Percentiles rank a stretch among this genome's conserved stretches.
These are phyloP conservation scores for Pythium rishiriense DNA, from an alignment of 352 stramenopile genomes.

Conservation along the genomic window DNA sequence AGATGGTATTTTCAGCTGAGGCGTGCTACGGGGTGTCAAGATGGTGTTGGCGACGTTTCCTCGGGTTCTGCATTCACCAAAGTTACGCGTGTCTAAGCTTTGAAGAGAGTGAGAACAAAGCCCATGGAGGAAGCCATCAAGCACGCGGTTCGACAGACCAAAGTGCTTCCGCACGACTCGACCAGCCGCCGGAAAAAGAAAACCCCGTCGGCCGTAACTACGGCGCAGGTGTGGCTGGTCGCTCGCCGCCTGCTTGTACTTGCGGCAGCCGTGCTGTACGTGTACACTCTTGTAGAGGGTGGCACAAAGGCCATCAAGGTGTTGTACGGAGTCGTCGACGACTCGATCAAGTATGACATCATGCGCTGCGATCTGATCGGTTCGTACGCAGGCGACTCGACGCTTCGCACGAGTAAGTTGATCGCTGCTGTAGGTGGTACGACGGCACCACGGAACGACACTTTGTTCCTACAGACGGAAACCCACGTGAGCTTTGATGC, in stretches of 20 bases:
- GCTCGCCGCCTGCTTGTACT: constrained; percentile 14
- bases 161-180: constrained; percentile 15
- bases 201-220: not conserved
- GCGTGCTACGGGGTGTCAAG: not conserved
- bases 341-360: constrained; percentile 17
- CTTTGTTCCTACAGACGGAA: constrained; percentile 26
- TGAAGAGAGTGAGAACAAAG: not conserved
- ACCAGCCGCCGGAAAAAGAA: not conserved
- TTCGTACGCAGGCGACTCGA: not conserved
- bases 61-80: not conserved
- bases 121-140: constrained; percentile 17
- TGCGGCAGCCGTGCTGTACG: constrained; percentile 12
- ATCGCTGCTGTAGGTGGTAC: not conserved
- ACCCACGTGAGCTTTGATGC: constrained; percentile 13
- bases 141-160: not conserved
- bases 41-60: not conserved
- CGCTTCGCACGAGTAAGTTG: constrained; percentile 6
- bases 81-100: not conserved
- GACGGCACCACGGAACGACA: constrained; percentile 32
- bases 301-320: constrained; percentile 6
- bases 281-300: constrained; percentile 6
- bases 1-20: not conserved
- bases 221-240: constrained; percentile 14
- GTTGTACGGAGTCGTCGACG: constrained; percentile 11
- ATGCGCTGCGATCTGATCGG: constrained; percentile 8